Evolutionary conservation across 179 eudicot species (phyloP), one percentile per base, ranked within the genome.

Genomic region (Silene vulgaris): DNA sequence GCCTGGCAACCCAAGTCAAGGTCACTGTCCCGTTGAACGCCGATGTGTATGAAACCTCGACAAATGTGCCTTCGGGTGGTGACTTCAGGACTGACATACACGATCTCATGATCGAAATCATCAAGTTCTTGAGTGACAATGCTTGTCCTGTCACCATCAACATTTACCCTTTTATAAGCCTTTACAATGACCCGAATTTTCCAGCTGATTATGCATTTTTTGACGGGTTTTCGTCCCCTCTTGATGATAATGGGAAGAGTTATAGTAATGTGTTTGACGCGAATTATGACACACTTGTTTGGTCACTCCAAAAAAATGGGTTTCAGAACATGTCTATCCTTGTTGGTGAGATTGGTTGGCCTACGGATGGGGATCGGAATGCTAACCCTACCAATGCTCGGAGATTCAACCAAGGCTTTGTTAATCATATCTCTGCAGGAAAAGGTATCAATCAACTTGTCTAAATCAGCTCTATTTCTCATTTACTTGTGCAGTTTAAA

Each of bases 121-220:
- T 79, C 77, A 74, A 82, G 60, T 91, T 88, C 86, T 80, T 91
- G 64, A 80, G 63, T 37, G 84, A 83, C 75, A 91, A 88, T 14
- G 90, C 78, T 0, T 82, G 84, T 4, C 88, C 97, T n/a, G 81
- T 91, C 70, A 87, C 91, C 7, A 87, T 88, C 80, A 91, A 91
- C 75, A 91, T 91, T 50, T 91, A 91, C 66, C 97, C 97, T 45
- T 92, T 91, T 79, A 82, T 92, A 57, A 89, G 92, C 60, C 89
- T 89, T 50, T 84, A 87, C 48, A 30, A 60, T n/a, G 87, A 87
- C 69, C 88, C 90, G 12, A 81, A 79, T 76, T 89, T 89, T 65
- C 92, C 92, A 0, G 65, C 69, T 40, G 92, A 89, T 45, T 89
- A 77, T 13, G 92, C 92, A 65, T 89, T 87, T 81, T 89, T 89